Evolutionary conservation across 139 green algal species (phyloP), one percentile per base, ranked within the genome.

Genomic region (Coccomyxa sp.): DNA sequence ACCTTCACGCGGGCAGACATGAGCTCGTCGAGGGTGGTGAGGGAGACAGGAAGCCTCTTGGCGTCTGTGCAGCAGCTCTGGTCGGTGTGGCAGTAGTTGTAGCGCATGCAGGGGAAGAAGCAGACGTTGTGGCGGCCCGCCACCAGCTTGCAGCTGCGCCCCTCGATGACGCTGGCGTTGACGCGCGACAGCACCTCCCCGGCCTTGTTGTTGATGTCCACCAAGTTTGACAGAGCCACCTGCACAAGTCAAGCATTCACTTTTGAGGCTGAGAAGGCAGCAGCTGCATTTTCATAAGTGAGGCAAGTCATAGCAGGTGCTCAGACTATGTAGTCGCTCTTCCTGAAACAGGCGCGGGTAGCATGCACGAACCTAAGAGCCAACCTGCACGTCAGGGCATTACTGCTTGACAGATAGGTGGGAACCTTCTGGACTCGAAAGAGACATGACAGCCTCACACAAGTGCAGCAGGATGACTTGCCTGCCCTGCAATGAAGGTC

Each of bases 41-140:
- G 69, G 34, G 33, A 40, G 69, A 74, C 9, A 10, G 69, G 69
- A 31, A 74, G 69, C 33, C 69, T 31, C 14, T 31, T 6, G 34
- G 69, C 14, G 33, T 40, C 33, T 8, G 69, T 74, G 69, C 69
- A 74, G 69, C 69, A 74, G 33, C 24, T 39, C 69, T 74, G 34
- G 4, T 39, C 69, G 69, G 8, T 29, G 69, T 74, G 69, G 69
- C 69, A 74, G 69, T 74, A 74, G 69, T 74, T 74, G 33, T 41
- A 74, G 69, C 69, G 69, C 69, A 74, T 31, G 69, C 69, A 74
- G 33, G 69, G 33, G 14, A 74, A 34, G 33, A 74, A 41, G 16
- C 69, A 40, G 0, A 74, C 69, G 69, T 10, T 74, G 69, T 27
- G 14, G 69, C 34, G 3, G 33, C 33, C 16, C 2, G 33, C 33